A percentile compares a stretch with the other conserved stretches of the same genome.
phyloP scores from a whole-genome alignment of 2,329 filamentous ascomycete species.

The Juglanconis sp. region DNA sequence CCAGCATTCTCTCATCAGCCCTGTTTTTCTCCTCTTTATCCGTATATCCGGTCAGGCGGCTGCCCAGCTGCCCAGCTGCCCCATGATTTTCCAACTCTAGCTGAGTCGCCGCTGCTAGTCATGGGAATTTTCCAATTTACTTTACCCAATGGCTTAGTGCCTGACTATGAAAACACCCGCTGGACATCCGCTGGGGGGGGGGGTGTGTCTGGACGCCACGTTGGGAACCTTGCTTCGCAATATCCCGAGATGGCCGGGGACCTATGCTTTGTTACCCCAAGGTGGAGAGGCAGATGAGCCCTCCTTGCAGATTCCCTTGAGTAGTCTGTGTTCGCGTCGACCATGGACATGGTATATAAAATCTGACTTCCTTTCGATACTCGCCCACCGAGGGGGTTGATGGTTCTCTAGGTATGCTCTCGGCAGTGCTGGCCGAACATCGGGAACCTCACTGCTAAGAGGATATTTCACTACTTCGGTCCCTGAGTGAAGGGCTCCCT shows the following conservation, averaged over 20 bases:
- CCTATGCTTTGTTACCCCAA: not conserved
- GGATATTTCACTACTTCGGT: not conserved
- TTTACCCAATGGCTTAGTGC: slow-evolving; percentile 12
- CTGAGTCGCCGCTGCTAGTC: not conserved
- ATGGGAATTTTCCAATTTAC: not conserved
- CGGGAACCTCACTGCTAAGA: not conserved
- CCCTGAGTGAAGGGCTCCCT: not conserved
- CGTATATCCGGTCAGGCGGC: too few species aligned
- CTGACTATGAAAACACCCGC: not conserved
- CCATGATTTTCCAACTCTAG: not conserved
- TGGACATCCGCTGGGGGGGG: not conserved
- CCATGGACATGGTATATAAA: not conserved
- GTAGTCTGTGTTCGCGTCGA: not conserved
- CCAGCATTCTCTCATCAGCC: too few species aligned
- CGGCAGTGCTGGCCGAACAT: not conserved
- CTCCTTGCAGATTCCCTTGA: not conserved
- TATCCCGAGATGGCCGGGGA: not conserved
- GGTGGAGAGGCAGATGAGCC: slow-evolving; percentile 6
- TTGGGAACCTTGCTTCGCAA: not conserved
- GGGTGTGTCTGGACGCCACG: not conserved
- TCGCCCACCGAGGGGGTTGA: not conserved
- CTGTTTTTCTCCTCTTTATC: too few species aligned
- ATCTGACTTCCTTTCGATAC: not conserved
- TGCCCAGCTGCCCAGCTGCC: not conserved
- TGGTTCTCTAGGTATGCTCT: not conserved